These are phyloP conservation scores for Adansonia digitata DNA, from an alignment of 345 rosid species.

Conservation along the genomic window DNA sequence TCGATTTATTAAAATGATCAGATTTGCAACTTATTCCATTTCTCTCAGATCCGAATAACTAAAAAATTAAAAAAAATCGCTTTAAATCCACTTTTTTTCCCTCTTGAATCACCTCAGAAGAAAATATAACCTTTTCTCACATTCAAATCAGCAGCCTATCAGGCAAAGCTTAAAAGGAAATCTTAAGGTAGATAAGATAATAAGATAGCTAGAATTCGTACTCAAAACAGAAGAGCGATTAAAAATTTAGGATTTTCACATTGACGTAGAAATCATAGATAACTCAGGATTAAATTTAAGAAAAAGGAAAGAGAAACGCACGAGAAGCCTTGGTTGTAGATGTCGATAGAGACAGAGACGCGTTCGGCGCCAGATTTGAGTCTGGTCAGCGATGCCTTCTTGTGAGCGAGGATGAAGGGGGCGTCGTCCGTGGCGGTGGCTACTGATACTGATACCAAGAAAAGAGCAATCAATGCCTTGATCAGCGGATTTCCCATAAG, in stretches of 20 bases:
- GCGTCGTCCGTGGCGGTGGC: conserved; percentile 58
- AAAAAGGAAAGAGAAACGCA: conserved; percentile 27
- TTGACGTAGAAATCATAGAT: conserved; percentile 4
- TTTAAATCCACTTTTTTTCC: neutral
- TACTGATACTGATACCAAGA: conserved; percentile 48
- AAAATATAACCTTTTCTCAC: neutral
- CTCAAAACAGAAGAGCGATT: neutral
- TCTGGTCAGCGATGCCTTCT: conserved; percentile 39
- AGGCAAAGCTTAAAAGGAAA: neutral
- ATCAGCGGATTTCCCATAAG: conserved; percentile 27
- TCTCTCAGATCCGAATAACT: neutral
- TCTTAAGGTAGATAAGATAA: neutral
- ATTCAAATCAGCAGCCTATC: neutral
- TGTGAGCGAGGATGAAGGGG: conserved; percentile 57
- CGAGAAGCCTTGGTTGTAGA: conserved; percentile 95
- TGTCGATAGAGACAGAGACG: conserved; percentile 71
- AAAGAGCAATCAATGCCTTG: conserved; percentile 33
- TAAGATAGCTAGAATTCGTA: neutral
- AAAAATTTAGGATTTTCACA: neutral
- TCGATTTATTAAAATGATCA: neutral
- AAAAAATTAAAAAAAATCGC: neutral
- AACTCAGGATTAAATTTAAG: conserved; percentile 11
- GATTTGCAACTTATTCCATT: neutral
- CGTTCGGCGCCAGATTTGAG: conserved; percentile 90
- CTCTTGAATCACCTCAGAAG: neutral